Percentiles rank a stretch among this genome's conserved stretches.
These are phyloP conservation scores for Chalciporus sp. DNA, from an alignment of 1,284 basidiomycete species.

Conservation along the genomic window DNA sequence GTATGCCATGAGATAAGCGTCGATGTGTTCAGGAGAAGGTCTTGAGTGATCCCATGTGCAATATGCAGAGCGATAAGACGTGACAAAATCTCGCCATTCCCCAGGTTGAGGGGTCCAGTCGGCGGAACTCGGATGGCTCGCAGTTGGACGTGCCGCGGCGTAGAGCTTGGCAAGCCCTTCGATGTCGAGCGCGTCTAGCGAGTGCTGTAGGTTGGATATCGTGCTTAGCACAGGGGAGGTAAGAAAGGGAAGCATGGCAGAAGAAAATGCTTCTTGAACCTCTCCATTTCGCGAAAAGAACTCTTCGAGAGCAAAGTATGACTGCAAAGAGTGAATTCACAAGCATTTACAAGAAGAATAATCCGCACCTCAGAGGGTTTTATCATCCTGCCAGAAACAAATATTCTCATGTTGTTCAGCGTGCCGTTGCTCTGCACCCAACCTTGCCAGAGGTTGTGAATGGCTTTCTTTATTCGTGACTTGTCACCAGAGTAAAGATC, in stretches of 20 bases:
- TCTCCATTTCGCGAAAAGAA: constrained; percentile 24
- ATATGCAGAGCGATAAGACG: constrained; percentile 48
- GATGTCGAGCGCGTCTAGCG: constrained; percentile 81
- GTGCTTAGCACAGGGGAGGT: constrained; percentile 56
- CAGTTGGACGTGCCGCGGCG: constrained; percentile 14
- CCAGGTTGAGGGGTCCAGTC: constrained; percentile 49
- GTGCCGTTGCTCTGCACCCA: constrained; percentile 68
- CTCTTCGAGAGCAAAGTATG: constrained; percentile 8
- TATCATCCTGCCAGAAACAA: constrained; percentile 64
- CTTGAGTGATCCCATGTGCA: constrained; percentile 38
- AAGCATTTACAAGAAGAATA: constrained; percentile 1
- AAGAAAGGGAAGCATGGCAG: constrained; percentile 50
- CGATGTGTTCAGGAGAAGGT: constrained; percentile 47
- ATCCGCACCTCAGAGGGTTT: constrained; percentile 60
- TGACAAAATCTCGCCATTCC: constrained; percentile 64
- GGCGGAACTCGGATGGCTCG: constrained; percentile 5
- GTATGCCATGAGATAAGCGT: constrained; percentile 71
- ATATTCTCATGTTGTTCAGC: constrained; percentile 82
- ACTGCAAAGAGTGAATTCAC: constrained; percentile 4
- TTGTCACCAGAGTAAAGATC: constrained; percentile 80
- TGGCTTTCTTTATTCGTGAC: constrained; percentile 58
- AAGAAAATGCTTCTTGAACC: constrained; percentile 45
- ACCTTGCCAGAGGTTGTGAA: constrained; percentile 70
- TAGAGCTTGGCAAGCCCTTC: constrained; percentile 58
- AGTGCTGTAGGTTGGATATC: constrained; percentile 71